Percentiles rank a stretch among this genome's conserved stretches.
Evolutionary conservation across 2,329 filamentous ascomycete genomes (phyloP).

Genomic region (Coniochaeta ligniaria): DNA sequence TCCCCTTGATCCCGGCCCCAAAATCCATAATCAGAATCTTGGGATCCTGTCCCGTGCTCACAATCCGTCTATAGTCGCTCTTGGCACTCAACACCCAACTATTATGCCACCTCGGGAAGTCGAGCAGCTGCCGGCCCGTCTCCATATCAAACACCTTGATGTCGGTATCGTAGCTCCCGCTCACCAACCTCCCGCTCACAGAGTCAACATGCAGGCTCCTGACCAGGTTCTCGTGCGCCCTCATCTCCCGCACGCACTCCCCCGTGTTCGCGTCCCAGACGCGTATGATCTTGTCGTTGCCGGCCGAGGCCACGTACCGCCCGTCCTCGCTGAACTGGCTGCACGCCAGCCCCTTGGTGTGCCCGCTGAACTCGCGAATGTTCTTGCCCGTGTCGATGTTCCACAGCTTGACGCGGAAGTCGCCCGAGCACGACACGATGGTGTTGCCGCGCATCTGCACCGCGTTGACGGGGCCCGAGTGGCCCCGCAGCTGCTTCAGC

Average conservation of each 20-base stretch:
- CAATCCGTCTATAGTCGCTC: conserved; percentile 88
- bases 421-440: conserved; percentile 87
- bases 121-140: conserved; percentile 68
- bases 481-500: conserved; percentile 73
- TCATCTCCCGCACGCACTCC: conserved; percentile 71
- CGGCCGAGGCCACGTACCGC: conserved; percentile 86
- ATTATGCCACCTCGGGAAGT: conserved; percentile 90
- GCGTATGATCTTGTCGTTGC: conserved; percentile 92
- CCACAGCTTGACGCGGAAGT: conserved; percentile 92
- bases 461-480: conserved; percentile 89
- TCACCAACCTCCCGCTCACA: conserved; percentile 77
- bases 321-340: conserved; percentile 95
- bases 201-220: conserved; percentile 87
- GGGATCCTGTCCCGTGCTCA: conserved; percentile 90
- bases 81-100: conserved; percentile 97
- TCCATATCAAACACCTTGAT: conserved; percentile 92
- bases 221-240: conserved; percentile 79
- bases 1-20: conserved; percentile 52
- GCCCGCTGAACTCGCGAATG: conserved; percentile 82
- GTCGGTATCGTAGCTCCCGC: conserved; percentile 89
- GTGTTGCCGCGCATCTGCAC: conserved; percentile 91
- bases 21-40: conserved; percentile 94
- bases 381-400: conserved; percentile 83
- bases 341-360: conserved; percentile 90
- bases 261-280: conserved; percentile 93